These are phyloP conservation scores for Chrysosporium keratinophilum DNA, from an alignment of 2,329 filamentous ascomycete genomes.

Conservation along the genomic window DNA sequence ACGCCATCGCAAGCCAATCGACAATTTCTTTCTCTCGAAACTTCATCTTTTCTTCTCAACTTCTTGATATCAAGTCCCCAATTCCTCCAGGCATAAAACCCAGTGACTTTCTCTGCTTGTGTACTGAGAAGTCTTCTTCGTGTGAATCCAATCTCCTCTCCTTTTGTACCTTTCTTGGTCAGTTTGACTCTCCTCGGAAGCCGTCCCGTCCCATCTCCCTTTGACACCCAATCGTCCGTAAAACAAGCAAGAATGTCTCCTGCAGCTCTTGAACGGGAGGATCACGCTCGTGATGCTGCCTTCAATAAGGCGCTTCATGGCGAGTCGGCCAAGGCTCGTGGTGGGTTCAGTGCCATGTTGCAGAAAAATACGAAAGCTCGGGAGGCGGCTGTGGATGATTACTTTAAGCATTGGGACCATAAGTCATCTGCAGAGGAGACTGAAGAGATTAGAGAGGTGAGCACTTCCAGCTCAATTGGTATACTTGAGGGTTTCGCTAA, in stretches of 20 bases:
- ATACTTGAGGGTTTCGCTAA: not conserved
- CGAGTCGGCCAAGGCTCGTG: conserved; percentile 56
- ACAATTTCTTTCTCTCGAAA: not conserved
- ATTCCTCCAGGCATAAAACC: not conserved
- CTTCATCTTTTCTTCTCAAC: not conserved
- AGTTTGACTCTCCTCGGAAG: not conserved
- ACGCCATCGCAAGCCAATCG: not conserved
- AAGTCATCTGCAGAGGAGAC: conserved; percentile 72
- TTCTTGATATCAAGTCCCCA: not conserved
- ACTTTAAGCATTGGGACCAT: conserved; percentile 96
- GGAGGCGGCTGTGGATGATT: conserved; percentile 74
- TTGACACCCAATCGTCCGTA: not conserved
- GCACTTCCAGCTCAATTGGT: conserved; percentile 19
- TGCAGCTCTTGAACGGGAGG: conserved; percentile 61
- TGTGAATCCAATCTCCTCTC: not conserved
- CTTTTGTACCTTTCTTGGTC: not conserved
- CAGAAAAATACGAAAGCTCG: conserved; percentile 70
- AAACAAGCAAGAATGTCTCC: conserved; percentile 39
- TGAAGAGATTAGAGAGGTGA: conserved; percentile 64
- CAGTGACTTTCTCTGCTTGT: not conserved
- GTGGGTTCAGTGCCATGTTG: conserved; percentile 73
- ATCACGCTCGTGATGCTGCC: conserved; percentile 73
- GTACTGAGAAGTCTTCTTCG: not conserved
- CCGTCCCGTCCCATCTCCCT: not conserved
- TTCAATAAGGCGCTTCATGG: conserved; percentile 87